These are phyloP conservation scores for Colletotrichum sp. DNA, from an alignment of 2,329 filamentous ascomycete species.

Conservation along the genomic window DNA sequence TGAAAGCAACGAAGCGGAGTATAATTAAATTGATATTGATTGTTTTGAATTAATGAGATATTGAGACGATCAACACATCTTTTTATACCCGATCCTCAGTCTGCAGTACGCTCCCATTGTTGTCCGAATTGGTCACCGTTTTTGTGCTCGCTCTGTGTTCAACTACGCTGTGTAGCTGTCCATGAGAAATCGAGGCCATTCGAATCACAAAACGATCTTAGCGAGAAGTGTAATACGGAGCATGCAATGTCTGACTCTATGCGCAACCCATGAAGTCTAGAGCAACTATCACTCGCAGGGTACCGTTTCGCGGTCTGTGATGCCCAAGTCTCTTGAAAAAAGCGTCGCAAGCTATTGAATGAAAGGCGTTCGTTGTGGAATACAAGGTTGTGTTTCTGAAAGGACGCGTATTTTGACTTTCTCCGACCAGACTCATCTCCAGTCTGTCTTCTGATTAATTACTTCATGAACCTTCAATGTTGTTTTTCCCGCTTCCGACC, in stretches of 20 bases:
- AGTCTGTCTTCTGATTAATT: background rate
- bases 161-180: background rate
- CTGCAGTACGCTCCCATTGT: background rate
- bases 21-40: background rate
- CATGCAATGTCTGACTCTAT: background rate
- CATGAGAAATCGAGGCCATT: background rate
- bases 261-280: background rate
- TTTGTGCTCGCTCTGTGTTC: background rate
- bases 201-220: background rate
- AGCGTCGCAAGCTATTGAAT: background rate
- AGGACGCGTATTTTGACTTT: accelerated
- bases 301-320: background rate
- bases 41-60: background rate
- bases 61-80: background rate
- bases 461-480: background rate
- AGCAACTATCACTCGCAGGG: background rate
- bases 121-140: background rate
- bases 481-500: background rate
- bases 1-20: background rate
- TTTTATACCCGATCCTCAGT: background rate
- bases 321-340: accelerated
- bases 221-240: background rate
- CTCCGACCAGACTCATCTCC: accelerated
- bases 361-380: background rate
- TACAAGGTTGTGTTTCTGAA: background rate